Evolutionary conservation across 2,329 filamentous ascomycete genomes (phyloP), one percentile per base, ranked within the genome.

Genomic region (Rhynchosporium agropyri): DNA sequence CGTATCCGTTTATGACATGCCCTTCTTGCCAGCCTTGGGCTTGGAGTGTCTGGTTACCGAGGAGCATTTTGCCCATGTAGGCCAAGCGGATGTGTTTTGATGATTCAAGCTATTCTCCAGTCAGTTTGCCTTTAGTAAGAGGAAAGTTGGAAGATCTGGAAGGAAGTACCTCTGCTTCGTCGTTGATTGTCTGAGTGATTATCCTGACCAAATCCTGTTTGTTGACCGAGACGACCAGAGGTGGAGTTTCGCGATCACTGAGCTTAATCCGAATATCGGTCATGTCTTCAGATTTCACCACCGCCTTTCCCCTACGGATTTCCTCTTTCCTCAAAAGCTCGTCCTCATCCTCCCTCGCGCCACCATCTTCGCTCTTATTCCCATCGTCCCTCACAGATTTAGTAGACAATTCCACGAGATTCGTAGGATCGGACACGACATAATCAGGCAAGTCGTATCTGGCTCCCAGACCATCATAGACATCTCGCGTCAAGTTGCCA

Each of bases 1-100:
- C 84, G 63, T 95, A 79, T 28, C 89, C 92, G 74, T 93, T 95
- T 60, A 96, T 78, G 40, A 95, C 80, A 72, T 95, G 84, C 42
- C 87, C 89, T 65, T 84, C 81, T 70, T 87, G 84, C 90, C 91
- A 97, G 55, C 89, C 89, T 69, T 95, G 89, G 3, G 83, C 82
- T 50, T 80, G 76, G 20, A 97, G 78, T 0, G 88, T 82, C 26
- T 84, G 74, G 60, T 82, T 81, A 67, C 94, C 90, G 67, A 87
- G 86, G 51, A 97, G 82, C 57, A 93, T 84, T 73, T 87, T 91
- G 68, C 93, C 93, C 76, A 95, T 83, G 74, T 96, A 96, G 26
- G 86, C 88, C 63, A 97, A 83, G 60, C 86, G 85, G 57, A 97
- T 79, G 54, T 81, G 83, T 65, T 84, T 85, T 50, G 78, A 79